These are phyloP conservation scores for Fusarium cyanostomum DNA, from an alignment of 2,329 filamentous ascomycete genomes.

Conservation along the genomic window DNA sequence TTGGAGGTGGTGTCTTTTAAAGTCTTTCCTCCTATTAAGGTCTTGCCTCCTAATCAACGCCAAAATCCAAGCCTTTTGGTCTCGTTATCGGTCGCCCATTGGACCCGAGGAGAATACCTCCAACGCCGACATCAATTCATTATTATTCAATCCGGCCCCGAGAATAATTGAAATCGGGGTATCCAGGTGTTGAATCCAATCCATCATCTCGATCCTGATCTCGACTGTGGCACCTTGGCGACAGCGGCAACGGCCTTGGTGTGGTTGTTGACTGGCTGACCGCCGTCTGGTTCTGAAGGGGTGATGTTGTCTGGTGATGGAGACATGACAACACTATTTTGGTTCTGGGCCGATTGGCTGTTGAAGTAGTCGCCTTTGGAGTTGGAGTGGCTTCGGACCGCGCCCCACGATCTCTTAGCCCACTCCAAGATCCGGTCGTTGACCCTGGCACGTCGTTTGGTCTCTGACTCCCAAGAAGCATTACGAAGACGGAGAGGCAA, in stretches of 20 bases:
- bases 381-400: constrained; percentile 40
- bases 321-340: constrained; percentile 29
- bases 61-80: constrained; percentile 31
- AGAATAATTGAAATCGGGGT: constrained; percentile 15
- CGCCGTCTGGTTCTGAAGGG: constrained; percentile 26
- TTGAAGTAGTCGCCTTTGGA: constrained; percentile 38
- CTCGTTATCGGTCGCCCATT: constrained; percentile 27
- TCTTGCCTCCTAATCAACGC: constrained; percentile 27
- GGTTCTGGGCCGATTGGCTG: constrained; percentile 17
- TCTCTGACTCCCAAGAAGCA: constrained; percentile 43
- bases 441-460: constrained; percentile 43
- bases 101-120: constrained; percentile 29
- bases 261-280: constrained; percentile 11
- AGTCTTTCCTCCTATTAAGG: constrained; percentile 29
- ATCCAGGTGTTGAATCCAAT: constrained; percentile 1
- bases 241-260: constrained; percentile 24
- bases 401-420: constrained; percentile 47
- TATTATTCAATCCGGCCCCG: constrained; percentile 25
- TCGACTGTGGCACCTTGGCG: constrained; percentile 24
- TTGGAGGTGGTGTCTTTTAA: constrained; percentile 90
- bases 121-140: constrained; percentile 42
- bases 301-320: constrained; percentile 29
- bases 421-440: constrained; percentile 48
- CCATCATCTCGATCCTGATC: constrained; percentile 21
- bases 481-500: constrained; percentile 38